phyloP scores from a whole-genome alignment of 2,329 filamentous ascomycete species.

The Cyphellophora europaea region DNA sequence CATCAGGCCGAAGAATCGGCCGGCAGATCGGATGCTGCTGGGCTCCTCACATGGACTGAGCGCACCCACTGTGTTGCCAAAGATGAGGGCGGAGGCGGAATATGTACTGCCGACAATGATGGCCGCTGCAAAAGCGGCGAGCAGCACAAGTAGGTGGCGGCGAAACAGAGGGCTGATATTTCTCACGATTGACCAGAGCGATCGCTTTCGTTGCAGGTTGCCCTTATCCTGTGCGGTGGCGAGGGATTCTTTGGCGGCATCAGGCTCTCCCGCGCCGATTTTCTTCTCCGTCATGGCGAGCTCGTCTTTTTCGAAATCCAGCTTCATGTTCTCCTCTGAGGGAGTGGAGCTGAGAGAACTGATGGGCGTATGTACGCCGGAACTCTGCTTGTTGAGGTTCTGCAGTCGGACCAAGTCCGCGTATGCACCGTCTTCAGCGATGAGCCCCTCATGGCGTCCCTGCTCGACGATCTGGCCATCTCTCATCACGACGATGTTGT shows the following conservation, averaged over 20 bases:
- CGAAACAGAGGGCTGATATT: conserved; percentile 30
- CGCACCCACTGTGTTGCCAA: conserved; percentile 50
- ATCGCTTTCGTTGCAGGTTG: conserved; percentile 3
- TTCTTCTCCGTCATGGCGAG: neutral
- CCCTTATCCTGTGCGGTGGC: conserved; percentile 1
- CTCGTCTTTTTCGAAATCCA: neutral
- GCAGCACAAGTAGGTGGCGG: conserved; percentile 35
- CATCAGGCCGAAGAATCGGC: conserved; percentile 47
- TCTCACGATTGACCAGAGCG: conserved; percentile 15
- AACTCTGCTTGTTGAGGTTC: conserved; percentile 19
- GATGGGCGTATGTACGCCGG: too few species aligned
- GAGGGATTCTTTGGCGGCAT: neutral
- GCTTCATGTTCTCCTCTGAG: neutral
- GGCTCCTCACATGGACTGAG: conserved; percentile 45
- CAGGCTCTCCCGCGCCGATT: conserved; percentile 1
- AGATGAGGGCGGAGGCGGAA: conserved; percentile 49
- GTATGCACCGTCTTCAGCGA: conserved; percentile 30
- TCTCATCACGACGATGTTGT: conserved; percentile 29
- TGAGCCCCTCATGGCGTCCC: conserved; percentile 25
- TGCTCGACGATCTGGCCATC: conserved; percentile 25
- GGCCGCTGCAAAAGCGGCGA: conserved; percentile 41
- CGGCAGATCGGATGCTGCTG: conserved; percentile 38
- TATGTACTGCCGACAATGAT: conserved; percentile 49
- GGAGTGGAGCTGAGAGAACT: neutral
- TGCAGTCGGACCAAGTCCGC: conserved; percentile 42